Evolutionary conservation across 1,139 yeast species (phyloP), one percentile per base, ranked within the genome.

Genomic region (Scheffersomyces stambukii): DNA sequence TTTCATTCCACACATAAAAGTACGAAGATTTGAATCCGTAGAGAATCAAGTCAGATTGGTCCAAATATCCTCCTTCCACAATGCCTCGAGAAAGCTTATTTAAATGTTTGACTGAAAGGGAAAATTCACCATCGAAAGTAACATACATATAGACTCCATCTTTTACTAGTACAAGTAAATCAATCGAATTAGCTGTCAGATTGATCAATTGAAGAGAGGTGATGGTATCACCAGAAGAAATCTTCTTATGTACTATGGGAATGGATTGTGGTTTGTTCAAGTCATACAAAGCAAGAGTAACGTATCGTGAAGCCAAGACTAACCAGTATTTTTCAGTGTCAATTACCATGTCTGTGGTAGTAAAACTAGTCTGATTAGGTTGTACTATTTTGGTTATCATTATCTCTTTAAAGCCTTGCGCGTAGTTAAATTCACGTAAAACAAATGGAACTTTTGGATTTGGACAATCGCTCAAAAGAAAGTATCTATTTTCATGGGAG

Each of bases 1-100:
- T 76, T 47, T 86, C 95, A 49, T 89, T 85, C 81, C 89, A 86
- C 13, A 86, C 57, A 45, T 80, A 83, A 50, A 91, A 88, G 29
- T 70, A 60, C 28, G 82, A 81, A 1, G 93, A 84, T 41, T 79
- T 77, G 63, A 91, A 91, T 0, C 97, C 97, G 47, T 76, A 84
- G 2, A 84, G 54, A 3, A 83, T 57, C 27, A 80, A 57, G 29
- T 81, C 77, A n/a, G 61, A 52, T 8, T 60, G 46, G 8, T 54
- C 30, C 22, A 76, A 55, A 32, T 63, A 63, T 0, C 78, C 75
- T 4, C 95, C 95, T 54, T 88, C 96, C 5, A 89, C 57, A 36
- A 80, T 81, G 0, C 96, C 96, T 38, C 78, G 72, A 16, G 83
- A 70, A 3, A 82, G 54, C 45, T 77, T 78, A 49, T 83, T 85